Evolutionary conservation across 2,329 filamentous ascomycete species (phyloP).

Genomic region (Zasmidium cellare): DNA sequence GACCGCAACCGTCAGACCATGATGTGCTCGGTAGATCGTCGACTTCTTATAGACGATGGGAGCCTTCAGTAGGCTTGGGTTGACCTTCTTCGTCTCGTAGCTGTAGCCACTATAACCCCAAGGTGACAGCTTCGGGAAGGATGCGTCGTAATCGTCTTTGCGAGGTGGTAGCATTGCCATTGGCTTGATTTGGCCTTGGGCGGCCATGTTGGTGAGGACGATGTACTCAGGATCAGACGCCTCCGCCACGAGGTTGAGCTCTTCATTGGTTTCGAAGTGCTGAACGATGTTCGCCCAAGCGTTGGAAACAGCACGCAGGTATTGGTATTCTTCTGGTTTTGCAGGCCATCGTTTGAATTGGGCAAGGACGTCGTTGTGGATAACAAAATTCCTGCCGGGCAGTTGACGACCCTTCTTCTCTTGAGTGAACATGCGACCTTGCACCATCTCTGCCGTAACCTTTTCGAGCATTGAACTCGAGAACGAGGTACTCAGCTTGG

Average conservation of each 20-base stretch:
- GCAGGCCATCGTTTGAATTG: slow-evolving; percentile 57
- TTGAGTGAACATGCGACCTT: slow-evolving; percentile 58
- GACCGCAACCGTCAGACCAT: slow-evolving; percentile 49
- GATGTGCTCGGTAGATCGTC: slow-evolving; percentile 57
- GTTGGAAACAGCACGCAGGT: slow-evolving; percentile 28
- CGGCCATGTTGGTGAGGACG: slow-evolving; percentile 66
- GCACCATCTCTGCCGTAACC: slow-evolving; percentile 58
- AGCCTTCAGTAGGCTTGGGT: slow-evolving; percentile 66
- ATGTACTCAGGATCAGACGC: slow-evolving; percentile 67
- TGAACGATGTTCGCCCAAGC: slow-evolving; percentile 24
- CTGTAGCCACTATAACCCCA: slow-evolving; percentile 71
- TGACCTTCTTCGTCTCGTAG: slow-evolving; percentile 69
- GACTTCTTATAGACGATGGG: slow-evolving; percentile 62
- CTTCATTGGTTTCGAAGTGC: slow-evolving; percentile 38
- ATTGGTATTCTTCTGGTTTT: slow-evolving; percentile 27
- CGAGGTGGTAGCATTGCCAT: slow-evolving; percentile 59
- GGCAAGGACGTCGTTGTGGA: slow-evolving; percentile 60
- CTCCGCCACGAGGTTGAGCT: slow-evolving; percentile 53
- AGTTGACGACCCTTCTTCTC: slow-evolving; percentile 60
- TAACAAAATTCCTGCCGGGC: slow-evolving; percentile 62
- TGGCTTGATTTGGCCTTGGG: slow-evolving; percentile 57
- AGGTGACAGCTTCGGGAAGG: slow-evolving; percentile 48
- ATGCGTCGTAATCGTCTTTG: slow-evolving; percentile 48
- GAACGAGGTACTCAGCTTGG: slow-evolving; percentile 39
- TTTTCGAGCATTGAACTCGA: slow-evolving; percentile 39